Percentiles rank a stretch among this genome's conserved stretches.
Evolutionary conservation across 768 basidiomycete species (phyloP).

Genomic region (Kwoniella europaea): DNA sequence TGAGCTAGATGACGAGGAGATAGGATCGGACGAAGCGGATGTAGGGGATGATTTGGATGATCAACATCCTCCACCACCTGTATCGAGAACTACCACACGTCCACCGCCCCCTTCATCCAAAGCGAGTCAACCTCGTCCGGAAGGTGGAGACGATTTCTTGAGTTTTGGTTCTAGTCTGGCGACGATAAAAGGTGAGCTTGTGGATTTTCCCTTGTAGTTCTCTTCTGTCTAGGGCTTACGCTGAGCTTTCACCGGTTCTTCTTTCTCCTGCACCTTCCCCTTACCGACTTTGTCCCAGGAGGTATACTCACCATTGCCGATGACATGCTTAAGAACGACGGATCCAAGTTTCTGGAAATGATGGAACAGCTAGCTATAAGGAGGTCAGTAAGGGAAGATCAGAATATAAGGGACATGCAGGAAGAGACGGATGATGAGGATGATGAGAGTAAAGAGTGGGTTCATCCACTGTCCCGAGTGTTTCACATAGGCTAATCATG

Average conservation of each 20-base stretch:
- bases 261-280: conserved; percentile 19
- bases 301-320: conserved; percentile 98
- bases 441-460: conserved; percentile 64
- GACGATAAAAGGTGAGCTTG: conserved; percentile 63
- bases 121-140: conserved; percentile 30
- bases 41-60: conserved; percentile 66
- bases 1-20: conserved; percentile 51
- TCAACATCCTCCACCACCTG: conserved; percentile 62
- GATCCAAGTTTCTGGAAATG: conserved; percentile 99
- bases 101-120: conserved; percentile 38
- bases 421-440: conserved; percentile 70
- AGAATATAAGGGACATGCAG: conserved; percentile 66
- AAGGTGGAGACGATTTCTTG: conserved; percentile 69
- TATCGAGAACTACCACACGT: conserved; percentile 21
- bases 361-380: conserved; percentile 98
- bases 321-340: conserved; percentile 97
- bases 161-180: conserved; percentile 82
- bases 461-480: not conserved
- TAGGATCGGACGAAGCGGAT: conserved; percentile 44
- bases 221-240: conserved; percentile 38
- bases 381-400: conserved; percentile 88
- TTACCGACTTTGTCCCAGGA: conserved; percentile 62
- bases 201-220: not conserved
- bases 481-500: conserved; percentile 15
- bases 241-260: conserved; percentile 46